Conservation (phyloP, 2,329 filamentous ascomycete species). For the Verticillium albo-atrum region DNA sequence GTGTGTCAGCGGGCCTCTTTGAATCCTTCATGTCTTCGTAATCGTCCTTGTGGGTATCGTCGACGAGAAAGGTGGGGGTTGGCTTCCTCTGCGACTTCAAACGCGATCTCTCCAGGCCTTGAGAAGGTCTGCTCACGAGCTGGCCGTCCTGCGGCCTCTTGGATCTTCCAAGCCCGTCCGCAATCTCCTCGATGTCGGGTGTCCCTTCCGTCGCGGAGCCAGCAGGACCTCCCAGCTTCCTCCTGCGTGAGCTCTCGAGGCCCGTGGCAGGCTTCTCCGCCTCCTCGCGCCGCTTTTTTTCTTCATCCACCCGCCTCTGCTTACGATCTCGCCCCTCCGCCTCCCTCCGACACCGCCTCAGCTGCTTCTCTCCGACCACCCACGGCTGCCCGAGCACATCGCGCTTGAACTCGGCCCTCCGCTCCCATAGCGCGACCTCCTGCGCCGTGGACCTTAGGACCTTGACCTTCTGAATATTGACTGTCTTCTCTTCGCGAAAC, state of each 20-base stretch:
- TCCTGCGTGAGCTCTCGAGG: neutral
- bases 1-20: neutral
- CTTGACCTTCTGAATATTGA: slow-evolving; percentile 47
- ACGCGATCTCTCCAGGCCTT: neutral
- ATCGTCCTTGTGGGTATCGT: neutral
- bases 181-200: neutral
- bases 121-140: neutral
- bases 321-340: slow-evolving; percentile 29
- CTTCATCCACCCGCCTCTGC: slow-evolving; percentile 1
- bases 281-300: slow-evolving; percentile 1
- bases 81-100: neutral
- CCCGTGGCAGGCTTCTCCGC: neutral
- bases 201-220: neutral
- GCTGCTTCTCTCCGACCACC: slow-evolving; percentile 44
- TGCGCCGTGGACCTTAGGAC: slow-evolving; percentile 46
- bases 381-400: slow-evolving; percentile 50
- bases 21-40: neutral
- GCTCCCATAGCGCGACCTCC: slow-evolving; percentile 57
- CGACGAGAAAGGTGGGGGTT: too few relatives aligned
- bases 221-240: neutral
- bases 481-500: slow-evolving; percentile 45
- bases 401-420: slow-evolving; percentile 42
- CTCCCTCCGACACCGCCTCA: slow-evolving; percentile 44
- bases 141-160: neutral
- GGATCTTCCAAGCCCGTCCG: neutral